Evolutionary conservation across 495 filamentous ascomycete species (phyloP).

Genomic region (Ascobolus immersus): DNA sequence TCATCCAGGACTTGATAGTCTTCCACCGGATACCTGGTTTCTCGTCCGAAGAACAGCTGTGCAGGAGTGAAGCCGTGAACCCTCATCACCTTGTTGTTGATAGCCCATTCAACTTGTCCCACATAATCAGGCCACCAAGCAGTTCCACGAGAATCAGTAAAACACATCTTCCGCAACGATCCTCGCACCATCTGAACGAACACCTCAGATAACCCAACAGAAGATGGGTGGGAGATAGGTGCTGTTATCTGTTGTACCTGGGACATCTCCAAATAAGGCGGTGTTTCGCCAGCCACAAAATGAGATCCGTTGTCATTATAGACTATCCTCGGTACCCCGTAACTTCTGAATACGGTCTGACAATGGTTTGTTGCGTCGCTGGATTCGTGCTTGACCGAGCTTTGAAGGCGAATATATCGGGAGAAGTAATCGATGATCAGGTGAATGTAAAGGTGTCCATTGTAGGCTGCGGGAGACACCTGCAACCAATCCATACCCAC

Average conservation of each 20-base stretch:
- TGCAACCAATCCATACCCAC: conserved; percentile 1
- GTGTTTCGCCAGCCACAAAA: neutral
- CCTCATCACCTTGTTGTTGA: neutral
- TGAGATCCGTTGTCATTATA: conserved; percentile 2
- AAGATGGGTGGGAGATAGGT: neutral
- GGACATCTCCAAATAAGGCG: neutral
- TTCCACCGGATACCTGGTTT: neutral
- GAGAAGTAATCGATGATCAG: conserved; percentile 1
- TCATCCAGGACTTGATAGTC: too few species aligned
- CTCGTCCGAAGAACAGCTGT: conserved; percentile 1
- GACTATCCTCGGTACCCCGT: neutral
- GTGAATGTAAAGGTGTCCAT: neutral
- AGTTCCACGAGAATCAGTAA: too few species aligned
- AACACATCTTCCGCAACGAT: neutral
- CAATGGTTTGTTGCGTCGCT: too few species aligned
- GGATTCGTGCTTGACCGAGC: too few species aligned
- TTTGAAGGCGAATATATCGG: too few species aligned
- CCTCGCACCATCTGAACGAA: neutral
- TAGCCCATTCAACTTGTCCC: neutral
- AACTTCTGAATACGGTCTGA: neutral
- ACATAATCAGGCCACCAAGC: neutral
- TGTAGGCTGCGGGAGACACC: neutral
- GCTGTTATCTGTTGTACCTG: neutral
- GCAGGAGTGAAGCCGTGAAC: conserved; percentile 1
- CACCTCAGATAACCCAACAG: neutral